Percentiles rank a stretch among this genome's conserved stretches.
phyloP scores from a whole-genome alignment of 148 eudicot genomes.

The Selenicereus undatus region DNA sequence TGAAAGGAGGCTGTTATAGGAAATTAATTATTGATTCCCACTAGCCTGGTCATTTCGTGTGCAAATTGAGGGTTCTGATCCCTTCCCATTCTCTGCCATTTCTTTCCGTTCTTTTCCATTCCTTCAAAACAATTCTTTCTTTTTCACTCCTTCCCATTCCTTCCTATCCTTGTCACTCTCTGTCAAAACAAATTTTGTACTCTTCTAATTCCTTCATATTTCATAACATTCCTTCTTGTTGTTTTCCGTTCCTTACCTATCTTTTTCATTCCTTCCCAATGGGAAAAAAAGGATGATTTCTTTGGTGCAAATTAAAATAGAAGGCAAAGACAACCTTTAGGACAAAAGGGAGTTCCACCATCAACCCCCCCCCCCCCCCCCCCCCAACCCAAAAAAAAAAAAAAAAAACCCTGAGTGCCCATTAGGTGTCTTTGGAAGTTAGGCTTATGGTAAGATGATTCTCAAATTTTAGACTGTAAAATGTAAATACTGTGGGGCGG shows the following conservation, averaged over 20 bases:
- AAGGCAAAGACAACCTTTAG: background rate
- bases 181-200: too few species aligned
- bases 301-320: background rate
- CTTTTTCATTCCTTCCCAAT: too few species aligned
- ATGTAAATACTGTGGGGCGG: background rate
- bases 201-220: too few species aligned
- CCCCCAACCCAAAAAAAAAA: too few species aligned
- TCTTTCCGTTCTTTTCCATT: too few species aligned
- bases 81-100: too few species aligned
- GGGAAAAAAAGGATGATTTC: background rate
- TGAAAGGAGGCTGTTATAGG: background rate
- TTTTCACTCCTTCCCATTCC: too few species aligned
- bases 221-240: too few species aligned
- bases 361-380: background rate
- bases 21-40: background rate
- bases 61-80: too few species aligned
- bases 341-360: background rate
- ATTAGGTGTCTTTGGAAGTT: background rate
- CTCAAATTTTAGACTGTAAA: background rate
- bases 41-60: too few species aligned
- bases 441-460: background rate
- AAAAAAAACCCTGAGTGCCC: background rate
- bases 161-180: too few species aligned
- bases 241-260: too few species aligned
- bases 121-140: background rate